Percentiles rank a stretch among this genome's conserved stretches.
Conservation (phyloP, 1,139 yeast genomes). For the Taphrina communis region DNA sequence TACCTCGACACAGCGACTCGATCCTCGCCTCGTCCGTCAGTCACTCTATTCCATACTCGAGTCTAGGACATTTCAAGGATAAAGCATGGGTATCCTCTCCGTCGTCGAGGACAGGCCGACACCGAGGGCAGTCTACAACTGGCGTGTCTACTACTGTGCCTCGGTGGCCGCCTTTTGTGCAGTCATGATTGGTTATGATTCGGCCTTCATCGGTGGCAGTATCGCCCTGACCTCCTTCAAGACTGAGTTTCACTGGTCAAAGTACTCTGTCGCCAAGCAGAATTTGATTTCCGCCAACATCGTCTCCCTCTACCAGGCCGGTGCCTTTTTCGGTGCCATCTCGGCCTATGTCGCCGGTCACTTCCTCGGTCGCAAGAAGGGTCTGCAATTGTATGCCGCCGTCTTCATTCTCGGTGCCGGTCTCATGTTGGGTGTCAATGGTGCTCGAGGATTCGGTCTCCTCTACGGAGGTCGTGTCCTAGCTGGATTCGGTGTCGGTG, state of each 20-base stretch:
- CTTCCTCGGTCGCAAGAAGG: slow-evolving; percentile 54
- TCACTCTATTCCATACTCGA: too few species aligned
- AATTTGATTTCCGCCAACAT: slow-evolving; percentile 51
- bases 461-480: slow-evolving; percentile 59
- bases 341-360: slow-evolving; percentile 56
- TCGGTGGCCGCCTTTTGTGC: slow-evolving; percentile 48
- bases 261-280: slow-evolving; percentile 47
- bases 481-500: slow-evolving; percentile 69
- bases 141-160: slow-evolving; percentile 48
- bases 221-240: slow-evolving; percentile 54
- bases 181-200: slow-evolving; percentile 55
- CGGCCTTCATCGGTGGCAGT: slow-evolving; percentile 59
- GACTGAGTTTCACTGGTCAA: slow-evolving; percentile 53
- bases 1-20: neutral
- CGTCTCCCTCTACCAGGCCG: slow-evolving; percentile 59
- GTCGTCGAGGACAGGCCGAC: slow-evolving; percentile 48
- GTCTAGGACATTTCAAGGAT: neutral
- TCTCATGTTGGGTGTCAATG: slow-evolving; percentile 54
- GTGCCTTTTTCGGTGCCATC: slow-evolving; percentile 59
- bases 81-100: slow-evolving; percentile 33
- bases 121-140: slow-evolving; percentile 50
- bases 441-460: slow-evolving; percentile 51
- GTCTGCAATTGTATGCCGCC: slow-evolving; percentile 54
- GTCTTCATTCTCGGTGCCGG: slow-evolving; percentile 53
- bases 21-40: neutral